Percentiles rank a stretch among this genome's conserved stretches.
phyloP scores from a whole-genome alignment of 768 basidiomycete species.

The Pleurotus tuber-regium region DNA sequence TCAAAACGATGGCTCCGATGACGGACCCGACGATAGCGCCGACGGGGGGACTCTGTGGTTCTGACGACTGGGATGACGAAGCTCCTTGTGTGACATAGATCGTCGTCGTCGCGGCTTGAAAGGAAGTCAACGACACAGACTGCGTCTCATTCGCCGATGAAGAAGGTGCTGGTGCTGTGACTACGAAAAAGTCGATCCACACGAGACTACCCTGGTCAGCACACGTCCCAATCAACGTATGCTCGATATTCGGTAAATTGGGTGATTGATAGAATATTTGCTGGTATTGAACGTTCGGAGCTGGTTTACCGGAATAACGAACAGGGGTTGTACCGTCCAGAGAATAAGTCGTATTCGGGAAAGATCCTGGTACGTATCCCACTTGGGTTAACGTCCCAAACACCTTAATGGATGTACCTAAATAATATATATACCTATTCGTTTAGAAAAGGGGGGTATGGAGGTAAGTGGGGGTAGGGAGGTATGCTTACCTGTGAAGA shows the following conservation, averaged over 20 bases:
- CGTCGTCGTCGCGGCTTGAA: neutral
- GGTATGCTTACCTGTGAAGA: neutral
- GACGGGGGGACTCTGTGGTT: neutral
- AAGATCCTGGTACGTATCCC: neutral
- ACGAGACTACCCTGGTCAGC: neutral
- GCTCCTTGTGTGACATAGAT: neutral
- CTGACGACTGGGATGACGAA: neutral
- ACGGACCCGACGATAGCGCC: neutral
- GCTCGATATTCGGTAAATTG: neutral
- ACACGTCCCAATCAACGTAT: conserved; percentile 1
- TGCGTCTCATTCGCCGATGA: neutral
- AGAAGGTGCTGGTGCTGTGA: neutral
- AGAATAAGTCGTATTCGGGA: neutral
- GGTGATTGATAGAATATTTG: conserved; percentile 9
- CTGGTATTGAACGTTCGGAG: neutral
- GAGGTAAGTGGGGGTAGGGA: too few relatives aligned
- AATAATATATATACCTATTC: neutral
- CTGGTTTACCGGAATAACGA: neutral
- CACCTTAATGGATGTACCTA: conserved; percentile 2
- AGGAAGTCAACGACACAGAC: neutral
- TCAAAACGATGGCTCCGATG: neutral
- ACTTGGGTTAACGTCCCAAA: neutral
- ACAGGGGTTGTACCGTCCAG: neutral
- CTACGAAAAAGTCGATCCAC: conserved; percentile 1
- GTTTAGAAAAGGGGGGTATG: too few relatives aligned